Evolutionary conservation across 352 stramenopile genomes (phyloP).

Genomic region (Phytophthora pinifolia): DNA sequence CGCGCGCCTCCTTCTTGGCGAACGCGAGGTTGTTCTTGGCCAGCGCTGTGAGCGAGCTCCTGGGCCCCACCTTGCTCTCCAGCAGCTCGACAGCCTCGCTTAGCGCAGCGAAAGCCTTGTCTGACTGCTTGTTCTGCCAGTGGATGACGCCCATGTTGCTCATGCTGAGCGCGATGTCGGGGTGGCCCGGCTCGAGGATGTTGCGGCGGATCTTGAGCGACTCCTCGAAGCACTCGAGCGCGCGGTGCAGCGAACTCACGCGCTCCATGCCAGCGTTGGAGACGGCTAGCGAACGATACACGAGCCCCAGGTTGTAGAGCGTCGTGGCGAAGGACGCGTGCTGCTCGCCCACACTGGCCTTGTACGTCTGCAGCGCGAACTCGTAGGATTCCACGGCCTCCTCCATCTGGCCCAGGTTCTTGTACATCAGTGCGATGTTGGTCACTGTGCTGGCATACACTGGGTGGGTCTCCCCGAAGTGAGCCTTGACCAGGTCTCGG

Average conservation of each 20-base stretch:
- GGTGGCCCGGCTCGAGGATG: slow-evolving; percentile 72
- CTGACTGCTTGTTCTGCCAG: slow-evolving; percentile 79
- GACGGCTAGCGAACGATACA: slow-evolving; percentile 67
- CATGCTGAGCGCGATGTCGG: slow-evolving; percentile 81
- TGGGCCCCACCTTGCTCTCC: slow-evolving; percentile 54
- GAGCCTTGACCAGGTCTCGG: slow-evolving; percentile 64
- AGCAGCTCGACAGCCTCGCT: slow-evolving; percentile 60
- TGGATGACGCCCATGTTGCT: slow-evolving; percentile 82
- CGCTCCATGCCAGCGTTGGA: slow-evolving; percentile 68
- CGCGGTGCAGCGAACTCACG: slow-evolving; percentile 59
- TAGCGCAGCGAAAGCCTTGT: slow-evolving; percentile 65
- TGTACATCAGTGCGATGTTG: slow-evolving; percentile 89
- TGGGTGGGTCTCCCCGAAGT: slow-evolving; percentile 78
- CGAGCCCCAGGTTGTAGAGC: slow-evolving; percentile 78
- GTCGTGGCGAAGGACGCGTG: slow-evolving; percentile 85
- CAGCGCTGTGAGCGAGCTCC: slow-evolving; percentile 67
- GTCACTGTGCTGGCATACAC: slow-evolving; percentile 86
- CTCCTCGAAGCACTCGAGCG: slow-evolving; percentile 80
- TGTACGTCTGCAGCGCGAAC: slow-evolving; percentile 79
- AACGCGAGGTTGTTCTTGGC: slow-evolving; percentile 86
- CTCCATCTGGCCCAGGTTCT: slow-evolving; percentile 76
- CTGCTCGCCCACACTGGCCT: slow-evolving; percentile 73
- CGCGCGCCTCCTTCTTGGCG: slow-evolving; percentile 72
- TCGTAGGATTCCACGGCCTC: slow-evolving; percentile 83
- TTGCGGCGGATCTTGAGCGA: slow-evolving; percentile 70